These are phyloP conservation scores for Populus nigra DNA, from an alignment of 345 rosid genomes.

Conservation along the genomic window DNA sequence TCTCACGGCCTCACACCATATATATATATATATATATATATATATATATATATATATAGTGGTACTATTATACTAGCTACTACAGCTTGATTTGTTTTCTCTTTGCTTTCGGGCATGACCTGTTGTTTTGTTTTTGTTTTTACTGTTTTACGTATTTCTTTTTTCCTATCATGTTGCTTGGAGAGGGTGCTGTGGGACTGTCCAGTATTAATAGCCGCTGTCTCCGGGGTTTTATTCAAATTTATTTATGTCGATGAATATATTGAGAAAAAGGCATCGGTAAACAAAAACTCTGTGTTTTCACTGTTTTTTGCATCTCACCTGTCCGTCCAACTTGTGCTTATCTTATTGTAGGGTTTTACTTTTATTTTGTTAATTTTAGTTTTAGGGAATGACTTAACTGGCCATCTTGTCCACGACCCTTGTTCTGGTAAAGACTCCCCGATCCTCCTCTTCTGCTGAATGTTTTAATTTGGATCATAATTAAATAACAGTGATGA, in stretches of 20 bases:
- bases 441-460: background rate
- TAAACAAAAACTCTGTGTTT: background rate
- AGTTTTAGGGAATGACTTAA: background rate
- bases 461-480: background rate
- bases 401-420: background rate
- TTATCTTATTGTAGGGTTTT: background rate
- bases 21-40: no score
- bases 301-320: background rate
- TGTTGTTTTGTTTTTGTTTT: constrained; percentile 16
- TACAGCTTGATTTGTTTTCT: constrained; percentile 21
- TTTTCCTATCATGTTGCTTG: constrained; percentile 31
- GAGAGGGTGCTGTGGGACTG: constrained; percentile 55
- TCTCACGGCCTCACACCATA: constrained; percentile 7
- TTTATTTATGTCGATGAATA: background rate
- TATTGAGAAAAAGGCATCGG: background rate
- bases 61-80: background rate
- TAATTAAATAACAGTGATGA: no score
- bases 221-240: constrained; percentile 38
- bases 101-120: constrained; percentile 14
- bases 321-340: background rate
- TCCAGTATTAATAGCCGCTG: constrained; percentile 68
- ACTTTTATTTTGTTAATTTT: background rate
- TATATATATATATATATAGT: background rate
- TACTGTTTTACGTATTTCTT: background rate
- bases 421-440: background rate